Evolutionary conservation across 208 protist genomes (phyloP).

Genomic region (Entamoeba invadens): DNA sequence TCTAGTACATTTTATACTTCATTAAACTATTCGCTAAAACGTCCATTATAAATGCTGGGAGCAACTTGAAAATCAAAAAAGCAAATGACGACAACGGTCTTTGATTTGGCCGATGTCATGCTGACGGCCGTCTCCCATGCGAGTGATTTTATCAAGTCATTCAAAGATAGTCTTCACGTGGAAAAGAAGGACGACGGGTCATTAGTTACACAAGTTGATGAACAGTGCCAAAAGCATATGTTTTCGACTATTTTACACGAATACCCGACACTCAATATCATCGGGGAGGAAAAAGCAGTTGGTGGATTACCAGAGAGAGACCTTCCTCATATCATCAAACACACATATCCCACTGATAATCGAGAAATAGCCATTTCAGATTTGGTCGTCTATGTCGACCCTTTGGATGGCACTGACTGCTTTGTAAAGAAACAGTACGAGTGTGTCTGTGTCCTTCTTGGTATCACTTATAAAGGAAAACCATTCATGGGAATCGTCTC

Average conservation of each 20-base stretch:
- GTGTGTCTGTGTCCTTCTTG: not conserved
- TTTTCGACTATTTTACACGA: not conserved
- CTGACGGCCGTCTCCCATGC: not conserved
- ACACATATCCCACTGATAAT: not conserved
- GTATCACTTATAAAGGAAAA: not conserved
- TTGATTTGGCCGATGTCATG: not conserved
- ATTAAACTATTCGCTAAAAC: no score
- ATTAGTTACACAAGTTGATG: not conserved
- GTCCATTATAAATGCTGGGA: no score
- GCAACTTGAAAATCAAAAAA: no score
- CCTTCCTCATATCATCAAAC: not conserved
- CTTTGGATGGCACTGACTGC: not conserved
- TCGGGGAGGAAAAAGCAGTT: not conserved
- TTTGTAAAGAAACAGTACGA: not conserved
- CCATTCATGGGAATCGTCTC: not conserved
- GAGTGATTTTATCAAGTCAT: not conserved
- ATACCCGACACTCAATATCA: not conserved
- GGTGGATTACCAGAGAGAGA: not conserved
- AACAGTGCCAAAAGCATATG: not conserved
- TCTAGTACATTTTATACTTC: no score
- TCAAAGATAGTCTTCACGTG: not conserved
- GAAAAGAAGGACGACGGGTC: not conserved
- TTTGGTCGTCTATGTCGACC: not conserved
- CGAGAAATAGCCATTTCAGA: not conserved
- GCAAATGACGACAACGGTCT: not conserved